Percentiles rank a stretch among this genome's conserved stretches.
Evolutionary conservation across 306 rosid genomes (phyloP).

Genomic region (Gastrolobium villosum): DNA sequence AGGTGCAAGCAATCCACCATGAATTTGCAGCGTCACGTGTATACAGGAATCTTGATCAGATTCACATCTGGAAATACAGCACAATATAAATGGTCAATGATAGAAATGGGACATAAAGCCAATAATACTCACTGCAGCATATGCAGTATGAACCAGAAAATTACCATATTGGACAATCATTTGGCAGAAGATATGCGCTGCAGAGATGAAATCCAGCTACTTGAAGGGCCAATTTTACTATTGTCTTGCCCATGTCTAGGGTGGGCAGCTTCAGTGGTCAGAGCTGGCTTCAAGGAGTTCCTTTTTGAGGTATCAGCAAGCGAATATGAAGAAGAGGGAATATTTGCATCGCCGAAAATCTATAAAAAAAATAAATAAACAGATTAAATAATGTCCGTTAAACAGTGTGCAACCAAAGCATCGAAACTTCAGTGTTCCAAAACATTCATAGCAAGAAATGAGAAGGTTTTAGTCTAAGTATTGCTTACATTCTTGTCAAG

Average conservation of each 20-base stretch:
- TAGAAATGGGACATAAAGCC: neutral
- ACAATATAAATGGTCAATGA: conserved; percentile 41
- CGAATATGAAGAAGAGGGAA: conserved; percentile 69
- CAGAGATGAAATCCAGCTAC: conserved; percentile 91
- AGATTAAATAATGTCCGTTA: conserved; percentile 29
- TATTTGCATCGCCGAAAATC: conserved; percentile 67
- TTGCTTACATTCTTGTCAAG: conserved; percentile 76
- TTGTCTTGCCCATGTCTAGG: conserved; percentile 64
- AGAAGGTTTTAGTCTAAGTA: neutral
- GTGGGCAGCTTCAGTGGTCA: conserved; percentile 68
- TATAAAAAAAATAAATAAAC: conserved; percentile 49
- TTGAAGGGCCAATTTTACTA: conserved; percentile 79
- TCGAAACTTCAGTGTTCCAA: conserved; percentile 21
- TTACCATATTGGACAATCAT: conserved; percentile 70
- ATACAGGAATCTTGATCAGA: conserved; percentile 46
- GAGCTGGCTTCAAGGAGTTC: conserved; percentile 61
- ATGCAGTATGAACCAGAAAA: conserved; percentile 33
- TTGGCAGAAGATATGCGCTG: conserved; percentile 83
- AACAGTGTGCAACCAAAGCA: conserved; percentile 25
- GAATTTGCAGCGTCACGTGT: conserved; percentile 56
- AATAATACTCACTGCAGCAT: conserved; percentile 32
- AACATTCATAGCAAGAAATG: neutral
- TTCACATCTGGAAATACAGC: conserved; percentile 57
- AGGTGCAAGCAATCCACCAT: conserved; percentile 51
- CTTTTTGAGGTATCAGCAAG: conserved; percentile 72